Conservation (phyloP, 148 eudicot species). For the Rhododendron molle region DNA sequence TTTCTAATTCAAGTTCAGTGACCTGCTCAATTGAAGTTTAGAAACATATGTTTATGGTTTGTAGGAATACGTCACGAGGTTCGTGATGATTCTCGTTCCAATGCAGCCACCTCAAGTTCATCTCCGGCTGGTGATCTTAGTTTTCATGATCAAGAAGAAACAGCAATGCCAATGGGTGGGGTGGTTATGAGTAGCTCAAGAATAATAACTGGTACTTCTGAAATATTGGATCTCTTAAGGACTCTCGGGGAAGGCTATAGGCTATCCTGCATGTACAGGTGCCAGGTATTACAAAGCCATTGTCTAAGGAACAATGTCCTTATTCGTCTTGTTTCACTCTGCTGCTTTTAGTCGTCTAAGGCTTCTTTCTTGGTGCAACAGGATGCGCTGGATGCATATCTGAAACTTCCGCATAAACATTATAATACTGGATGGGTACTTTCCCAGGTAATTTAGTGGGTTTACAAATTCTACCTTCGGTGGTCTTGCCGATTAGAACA, state of each 20-base stretch:
- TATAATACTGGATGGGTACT: conserved; percentile 96
- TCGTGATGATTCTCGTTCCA: conserved; percentile 54
- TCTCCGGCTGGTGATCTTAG: conserved; percentile 55
- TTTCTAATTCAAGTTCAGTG: neutral
- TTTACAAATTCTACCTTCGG: conserved; percentile 1
- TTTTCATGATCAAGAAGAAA: conserved; percentile 56
- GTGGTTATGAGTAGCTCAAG: conserved; percentile 44
- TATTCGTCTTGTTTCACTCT: conserved; percentile 6
- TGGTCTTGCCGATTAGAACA: neutral
- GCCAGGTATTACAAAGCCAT: conserved; percentile 59
- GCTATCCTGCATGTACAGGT: conserved; percentile 74
- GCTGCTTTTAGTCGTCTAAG: conserved; percentile 13
- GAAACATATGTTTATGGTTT: conserved; percentile 12
- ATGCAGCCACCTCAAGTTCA: conserved; percentile 39
- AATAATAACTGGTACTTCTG: conserved; percentile 59
- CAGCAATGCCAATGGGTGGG: conserved; percentile 29
- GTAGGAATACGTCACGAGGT: conserved; percentile 56
- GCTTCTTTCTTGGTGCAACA: conserved; percentile 30
- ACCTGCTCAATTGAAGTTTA: conserved; percentile 1
- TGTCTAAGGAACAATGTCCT: neutral
- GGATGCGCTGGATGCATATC: conserved; percentile 83
- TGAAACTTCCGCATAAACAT: conserved; percentile 77
- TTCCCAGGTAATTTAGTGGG: conserved; percentile 57
- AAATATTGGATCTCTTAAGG: conserved; percentile 63
- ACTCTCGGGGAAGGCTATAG: conserved; percentile 87